Evolutionary conservation across 2,329 filamentous ascomycete genomes (phyloP).

Genomic region (Plectosphaerella sp.): DNA sequence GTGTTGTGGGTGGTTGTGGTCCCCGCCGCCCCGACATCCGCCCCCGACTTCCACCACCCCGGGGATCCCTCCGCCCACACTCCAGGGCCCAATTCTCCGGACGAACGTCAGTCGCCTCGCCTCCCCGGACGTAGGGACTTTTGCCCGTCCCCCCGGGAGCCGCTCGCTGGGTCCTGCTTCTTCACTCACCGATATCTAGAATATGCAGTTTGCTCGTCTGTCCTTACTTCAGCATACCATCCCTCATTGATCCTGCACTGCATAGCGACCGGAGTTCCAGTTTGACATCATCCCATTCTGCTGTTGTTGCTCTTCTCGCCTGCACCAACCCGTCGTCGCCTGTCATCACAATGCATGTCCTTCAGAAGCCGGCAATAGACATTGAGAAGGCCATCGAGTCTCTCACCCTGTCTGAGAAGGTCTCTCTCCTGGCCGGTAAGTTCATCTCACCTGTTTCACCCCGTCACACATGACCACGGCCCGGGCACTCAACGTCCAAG

Average conservation of each 20-base stretch:
- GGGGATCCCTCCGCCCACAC: neutral
- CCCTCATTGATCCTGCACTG: no score
- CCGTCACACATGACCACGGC: no score
- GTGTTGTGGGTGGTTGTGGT: neutral
- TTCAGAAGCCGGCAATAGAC: constrained; percentile 2
- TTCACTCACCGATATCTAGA: no score
- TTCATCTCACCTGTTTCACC: constrained; percentile 26
- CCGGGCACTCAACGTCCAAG: no score
- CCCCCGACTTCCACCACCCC: neutral
- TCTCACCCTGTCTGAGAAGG: neutral
- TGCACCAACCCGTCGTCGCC: no score
- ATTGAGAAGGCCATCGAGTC: neutral
- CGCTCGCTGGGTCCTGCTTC: no score
- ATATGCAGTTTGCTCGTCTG: no score
- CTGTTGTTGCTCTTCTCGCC: no score
- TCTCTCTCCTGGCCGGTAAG: constrained; percentile 2
- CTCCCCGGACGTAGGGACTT: no score
- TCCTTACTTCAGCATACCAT: neutral
- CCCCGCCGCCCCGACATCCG: neutral
- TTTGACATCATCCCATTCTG: no score
- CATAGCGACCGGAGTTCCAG: no score
- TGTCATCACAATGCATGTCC: neutral
- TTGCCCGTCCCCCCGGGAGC: no score
- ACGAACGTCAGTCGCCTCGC: neutral
- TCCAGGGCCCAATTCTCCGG: neutral